phyloP scores from a whole-genome alignment of 768 basidiomycete genomes.

The Tylopilus plumbeoviolaceoides region DNA sequence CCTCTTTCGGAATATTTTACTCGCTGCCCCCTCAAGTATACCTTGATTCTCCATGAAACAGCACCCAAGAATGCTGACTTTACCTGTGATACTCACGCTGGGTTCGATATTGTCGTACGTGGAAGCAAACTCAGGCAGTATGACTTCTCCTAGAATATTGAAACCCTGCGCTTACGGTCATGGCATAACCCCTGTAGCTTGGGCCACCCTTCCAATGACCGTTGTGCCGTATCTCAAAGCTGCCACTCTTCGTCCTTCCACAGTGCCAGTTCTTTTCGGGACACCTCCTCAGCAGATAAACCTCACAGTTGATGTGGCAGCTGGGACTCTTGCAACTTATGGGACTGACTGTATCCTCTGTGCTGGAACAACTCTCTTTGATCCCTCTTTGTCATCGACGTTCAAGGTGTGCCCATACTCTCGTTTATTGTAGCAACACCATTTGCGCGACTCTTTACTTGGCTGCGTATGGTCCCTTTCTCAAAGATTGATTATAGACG shows the following conservation, averaged over 20 bases:
- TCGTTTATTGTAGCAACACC: background rate
- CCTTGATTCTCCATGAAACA: background rate
- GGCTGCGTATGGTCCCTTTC: background rate
- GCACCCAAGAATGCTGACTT: background rate
- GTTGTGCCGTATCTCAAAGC: conserved; percentile 16
- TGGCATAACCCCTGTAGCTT: conserved; percentile 15
- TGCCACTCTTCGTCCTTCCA: conserved; percentile 5
- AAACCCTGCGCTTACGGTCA: background rate
- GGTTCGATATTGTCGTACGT: conserved; percentile 5
- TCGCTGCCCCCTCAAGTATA: too few relatives aligned
- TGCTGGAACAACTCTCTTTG: conserved; percentile 17
- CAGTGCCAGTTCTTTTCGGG: conserved; percentile 19
- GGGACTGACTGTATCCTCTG: conserved; percentile 26
- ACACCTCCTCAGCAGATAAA: conserved; percentile 27
- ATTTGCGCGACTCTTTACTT: background rate
- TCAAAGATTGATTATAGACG: conserved; percentile 8
- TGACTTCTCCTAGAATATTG: background rate
- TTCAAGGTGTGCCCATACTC: conserved; percentile 18
- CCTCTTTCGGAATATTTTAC: background rate
- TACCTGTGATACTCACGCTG: background rate
- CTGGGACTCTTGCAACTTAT: conserved; percentile 15
- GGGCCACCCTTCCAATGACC: conserved; percentile 23
- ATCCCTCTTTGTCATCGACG: conserved; percentile 21
- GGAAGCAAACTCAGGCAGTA: conserved; percentile 15
- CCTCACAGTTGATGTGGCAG: conserved; percentile 20